These are phyloP conservation scores for Solanum clarkiae DNA, from an alignment of 257 asterid genomes.

Conservation along the genomic window DNA sequence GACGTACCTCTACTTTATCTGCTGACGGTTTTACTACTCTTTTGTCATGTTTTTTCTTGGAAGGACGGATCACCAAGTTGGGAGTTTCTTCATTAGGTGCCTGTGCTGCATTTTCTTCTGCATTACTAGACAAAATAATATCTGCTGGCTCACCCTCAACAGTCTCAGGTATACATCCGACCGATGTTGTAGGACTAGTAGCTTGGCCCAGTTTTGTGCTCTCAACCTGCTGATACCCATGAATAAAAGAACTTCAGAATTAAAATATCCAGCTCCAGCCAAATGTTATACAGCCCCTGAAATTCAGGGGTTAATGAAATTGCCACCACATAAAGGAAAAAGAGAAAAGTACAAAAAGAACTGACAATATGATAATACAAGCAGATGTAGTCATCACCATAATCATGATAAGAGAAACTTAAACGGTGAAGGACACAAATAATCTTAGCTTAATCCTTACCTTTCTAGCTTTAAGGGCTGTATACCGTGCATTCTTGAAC, in stretches of 20 bases:
- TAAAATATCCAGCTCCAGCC: not conserved
- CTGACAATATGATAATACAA: not conserved
- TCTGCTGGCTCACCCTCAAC: conserved; percentile 15
- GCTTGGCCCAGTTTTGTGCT: conserved; percentile 16
- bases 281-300: not conserved
- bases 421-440: not conserved
- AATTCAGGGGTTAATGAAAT: not conserved
- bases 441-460: conserved; percentile 19
- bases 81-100: conserved; percentile 18
- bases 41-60: conserved; percentile 30
- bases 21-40: conserved; percentile 15
- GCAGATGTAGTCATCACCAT: not conserved
- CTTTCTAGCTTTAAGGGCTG: conserved; percentile 89
- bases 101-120: conserved; percentile 9
- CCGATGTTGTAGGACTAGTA: conserved; percentile 22
- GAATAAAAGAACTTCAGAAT: not conserved
- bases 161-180: conserved; percentile 23
- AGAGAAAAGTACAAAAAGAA: not conserved
- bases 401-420: not conserved
- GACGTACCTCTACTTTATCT: not conserved
- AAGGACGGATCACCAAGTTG: conserved; percentile 15
- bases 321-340: not conserved
- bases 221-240: conserved; percentile 28
- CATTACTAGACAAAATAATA: conserved; percentile 15
- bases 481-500: conserved; percentile 97